Evolutionary conservation across 78 protist genomes (phyloP).

Genomic region (Reticulomyxa filosa): DNA sequence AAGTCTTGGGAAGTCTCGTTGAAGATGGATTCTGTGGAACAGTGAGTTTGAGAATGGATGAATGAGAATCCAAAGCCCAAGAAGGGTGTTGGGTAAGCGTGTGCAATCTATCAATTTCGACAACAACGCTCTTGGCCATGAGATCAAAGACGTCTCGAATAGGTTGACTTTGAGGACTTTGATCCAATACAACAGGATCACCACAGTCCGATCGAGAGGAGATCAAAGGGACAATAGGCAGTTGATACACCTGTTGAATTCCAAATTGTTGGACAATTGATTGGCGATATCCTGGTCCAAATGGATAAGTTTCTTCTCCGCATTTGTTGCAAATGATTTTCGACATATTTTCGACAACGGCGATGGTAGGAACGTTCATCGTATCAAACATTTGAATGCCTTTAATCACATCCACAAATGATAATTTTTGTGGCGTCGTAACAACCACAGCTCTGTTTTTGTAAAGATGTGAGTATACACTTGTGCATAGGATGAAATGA

Average conservation of each 20-base stretch:
- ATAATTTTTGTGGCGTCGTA: conserved; percentile 37
- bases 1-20: neutral
- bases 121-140: too few species aligned
- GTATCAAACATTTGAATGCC: conserved; percentile 31
- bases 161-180: too few species aligned
- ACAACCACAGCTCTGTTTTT: conserved; percentile 24
- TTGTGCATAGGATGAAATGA: too few species aligned
- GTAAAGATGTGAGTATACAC: too few species aligned
- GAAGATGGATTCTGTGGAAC: neutral
- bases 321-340: neutral
- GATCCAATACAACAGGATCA: neutral
- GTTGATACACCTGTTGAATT: neutral
- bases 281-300: neutral
- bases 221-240: neutral
- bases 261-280: neutral
- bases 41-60: too few species aligned
- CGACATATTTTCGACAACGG: conserved; percentile 31
- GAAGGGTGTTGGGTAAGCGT: too few species aligned
- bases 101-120: too few species aligned
- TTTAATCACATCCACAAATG: conserved; percentile 26
- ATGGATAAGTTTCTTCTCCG: neutral
- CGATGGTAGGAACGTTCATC: conserved; percentile 10
- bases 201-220: neutral
- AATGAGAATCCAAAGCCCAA: too few species aligned
- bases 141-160: too few species aligned